A percentile compares a stretch with the other conserved stretches of the same genome.
Conservation (phyloP, 306 rosid genomes). For the Cicer chorassanicum region DNA sequence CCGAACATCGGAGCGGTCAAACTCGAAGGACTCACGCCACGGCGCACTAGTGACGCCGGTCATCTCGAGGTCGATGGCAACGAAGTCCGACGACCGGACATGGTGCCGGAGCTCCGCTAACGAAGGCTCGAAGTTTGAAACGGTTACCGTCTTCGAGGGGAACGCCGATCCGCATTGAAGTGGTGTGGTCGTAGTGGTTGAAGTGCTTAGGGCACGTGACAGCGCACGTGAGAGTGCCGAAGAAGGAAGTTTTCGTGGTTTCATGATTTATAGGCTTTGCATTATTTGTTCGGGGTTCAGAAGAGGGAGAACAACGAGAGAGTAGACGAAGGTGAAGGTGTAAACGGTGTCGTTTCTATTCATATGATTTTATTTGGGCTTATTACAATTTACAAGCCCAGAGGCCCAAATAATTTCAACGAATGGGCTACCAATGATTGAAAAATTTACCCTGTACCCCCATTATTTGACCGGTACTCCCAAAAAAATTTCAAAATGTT, state of each 20-base stretch:
- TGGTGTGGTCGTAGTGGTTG: conserved; percentile 37
- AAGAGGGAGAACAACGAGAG: conserved; percentile 35
- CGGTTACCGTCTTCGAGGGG: conserved; percentile 77
- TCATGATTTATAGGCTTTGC: conserved; percentile 40
- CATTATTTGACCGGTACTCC: too few species aligned
- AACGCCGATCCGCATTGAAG: conserved; percentile 49
- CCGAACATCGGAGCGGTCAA: conserved; percentile 84
- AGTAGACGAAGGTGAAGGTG: neutral
- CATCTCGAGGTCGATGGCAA: conserved; percentile 96
- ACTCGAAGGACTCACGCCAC: conserved; percentile 82
- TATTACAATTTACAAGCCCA: neutral
- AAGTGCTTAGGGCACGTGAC: conserved; percentile 57
- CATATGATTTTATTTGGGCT: neutral
- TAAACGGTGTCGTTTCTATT: neutral
- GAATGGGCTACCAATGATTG: neutral
- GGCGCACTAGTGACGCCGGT: conserved; percentile 92
- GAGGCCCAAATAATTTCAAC: neutral
- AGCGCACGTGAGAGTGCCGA: conserved; percentile 58
- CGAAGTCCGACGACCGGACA: conserved; percentile 78
- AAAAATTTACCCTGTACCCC: too few species aligned
- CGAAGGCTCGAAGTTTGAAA: conserved; percentile 69
- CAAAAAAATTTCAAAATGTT: too few species aligned
- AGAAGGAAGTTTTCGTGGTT: conserved; percentile 33
- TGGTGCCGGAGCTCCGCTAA: conserved; percentile 71
- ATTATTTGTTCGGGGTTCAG: conserved; percentile 38